Percentiles rank a stretch among this genome's conserved stretches.
These are phyloP conservation scores for Penicillium sp. DNA, from an alignment of 2,329 filamentous ascomycete genomes.

Conservation along the genomic window DNA sequence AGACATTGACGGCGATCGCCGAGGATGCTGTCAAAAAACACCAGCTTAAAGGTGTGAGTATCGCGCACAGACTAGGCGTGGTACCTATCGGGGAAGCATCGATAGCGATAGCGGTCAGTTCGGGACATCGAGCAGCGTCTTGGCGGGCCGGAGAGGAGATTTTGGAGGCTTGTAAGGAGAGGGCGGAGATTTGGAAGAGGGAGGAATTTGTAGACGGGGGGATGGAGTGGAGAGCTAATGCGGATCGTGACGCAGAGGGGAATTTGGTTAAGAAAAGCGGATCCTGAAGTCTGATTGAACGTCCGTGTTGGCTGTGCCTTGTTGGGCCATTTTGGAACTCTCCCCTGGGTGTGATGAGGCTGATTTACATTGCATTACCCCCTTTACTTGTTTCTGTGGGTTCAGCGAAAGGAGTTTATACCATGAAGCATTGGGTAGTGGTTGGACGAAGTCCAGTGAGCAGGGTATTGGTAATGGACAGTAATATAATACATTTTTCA, in stretches of 20 bases:
- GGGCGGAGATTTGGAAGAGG: conserved; percentile 92
- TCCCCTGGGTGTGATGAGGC: not conserved
- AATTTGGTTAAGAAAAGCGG: conserved; percentile 18
- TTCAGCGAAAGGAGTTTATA: not conserved
- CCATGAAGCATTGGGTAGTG: not conserved
- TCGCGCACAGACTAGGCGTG: conserved; percentile 80
- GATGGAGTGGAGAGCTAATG: conserved; percentile 84
- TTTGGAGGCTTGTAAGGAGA: conserved; percentile 80
- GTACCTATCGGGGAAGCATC: conserved; percentile 93
- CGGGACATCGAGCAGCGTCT: conserved; percentile 79
- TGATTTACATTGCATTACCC: not conserved
- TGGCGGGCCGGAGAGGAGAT: conserved; percentile 90
- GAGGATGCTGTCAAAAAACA: conserved; percentile 59
- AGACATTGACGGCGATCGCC: conserved; percentile 46
- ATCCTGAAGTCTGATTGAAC: not conserved
- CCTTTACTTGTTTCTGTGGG: not conserved
- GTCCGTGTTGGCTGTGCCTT: not conserved
- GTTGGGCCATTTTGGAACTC: not conserved
- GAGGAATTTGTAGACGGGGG: conserved; percentile 79
- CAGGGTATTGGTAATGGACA: conserved; percentile 34
- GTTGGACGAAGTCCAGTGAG: conserved; percentile 18
- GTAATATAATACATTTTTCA: conserved; percentile 32
- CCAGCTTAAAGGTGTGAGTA: conserved; percentile 70
- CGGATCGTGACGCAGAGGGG: conserved; percentile 66
- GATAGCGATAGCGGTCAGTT: conserved; percentile 83